These are phyloP conservation scores for Paradendryphiella salina DNA, from an alignment of 2,329 filamentous ascomycete genomes.

Conservation along the genomic window DNA sequence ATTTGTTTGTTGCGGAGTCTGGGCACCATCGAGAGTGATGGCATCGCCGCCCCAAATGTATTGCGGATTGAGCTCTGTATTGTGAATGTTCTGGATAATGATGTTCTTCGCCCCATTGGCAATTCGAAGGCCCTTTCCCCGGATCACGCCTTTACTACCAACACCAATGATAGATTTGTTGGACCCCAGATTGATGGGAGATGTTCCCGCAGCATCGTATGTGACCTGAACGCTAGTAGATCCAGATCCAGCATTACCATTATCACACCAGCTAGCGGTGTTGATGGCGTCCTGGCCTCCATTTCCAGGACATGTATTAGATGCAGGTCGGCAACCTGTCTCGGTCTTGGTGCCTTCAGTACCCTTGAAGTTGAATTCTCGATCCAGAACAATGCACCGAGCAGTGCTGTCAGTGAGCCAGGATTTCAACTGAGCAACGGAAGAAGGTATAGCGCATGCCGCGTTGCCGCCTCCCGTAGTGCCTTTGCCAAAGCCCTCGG, in stretches of 20 bases:
- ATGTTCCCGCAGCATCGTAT: slow-evolving; percentile 37
- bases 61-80: slow-evolving; percentile 45
- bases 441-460: slow-evolving; percentile 13
- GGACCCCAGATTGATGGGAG: slow-evolving; percentile 39
- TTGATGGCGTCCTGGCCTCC: slow-evolving; percentile 64
- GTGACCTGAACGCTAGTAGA: slow-evolving; percentile 20
- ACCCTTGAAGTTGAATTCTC: slow-evolving; percentile 29
- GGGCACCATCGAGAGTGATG: slow-evolving; percentile 37
- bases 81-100: slow-evolving; percentile 47
- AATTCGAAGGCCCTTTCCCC: slow-evolving; percentile 20
- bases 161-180: slow-evolving; percentile 50
- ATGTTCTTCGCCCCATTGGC: slow-evolving; percentile 34
- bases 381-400: slow-evolving; percentile 45
- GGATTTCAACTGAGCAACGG: slow-evolving; percentile 19
- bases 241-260: slow-evolving; percentile 11
- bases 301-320: slow-evolving; percentile 48
- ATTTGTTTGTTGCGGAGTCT: too few species aligned
- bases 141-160: slow-evolving; percentile 45
- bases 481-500: slow-evolving; percentile 9
- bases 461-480: slow-evolving; percentile 22
- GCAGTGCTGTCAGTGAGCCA: slow-evolving; percentile 37
- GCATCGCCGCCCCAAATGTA: slow-evolving; percentile 48
- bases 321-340: slow-evolving; percentile 48
- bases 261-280: slow-evolving; percentile 39
- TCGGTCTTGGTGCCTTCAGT: slow-evolving; percentile 26